Percentiles rank a stretch among this genome's conserved stretches.
phyloP scores from a whole-genome alignment of 1,284 basidiomycete genomes.

The Austroboletus rostrupii region DNA sequence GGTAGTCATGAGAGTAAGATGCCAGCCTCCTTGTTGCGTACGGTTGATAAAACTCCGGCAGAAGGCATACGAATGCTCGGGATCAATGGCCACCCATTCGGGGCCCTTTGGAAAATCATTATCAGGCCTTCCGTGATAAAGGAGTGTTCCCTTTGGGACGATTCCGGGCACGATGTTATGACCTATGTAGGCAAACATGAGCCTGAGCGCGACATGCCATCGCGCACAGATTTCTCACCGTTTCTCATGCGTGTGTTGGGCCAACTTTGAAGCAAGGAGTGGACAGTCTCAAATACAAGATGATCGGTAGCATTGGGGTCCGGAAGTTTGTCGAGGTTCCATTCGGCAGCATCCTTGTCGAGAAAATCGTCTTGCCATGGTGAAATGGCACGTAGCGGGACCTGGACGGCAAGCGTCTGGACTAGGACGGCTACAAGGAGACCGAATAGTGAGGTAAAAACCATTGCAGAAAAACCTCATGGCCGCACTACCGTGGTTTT shows the following conservation, averaged over 20 bases:
- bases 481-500: too few species aligned
- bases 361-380: neutral
- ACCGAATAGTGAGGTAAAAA: too few species aligned
- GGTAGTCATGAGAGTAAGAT: conserved; percentile 35
- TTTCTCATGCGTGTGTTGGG: too few species aligned
- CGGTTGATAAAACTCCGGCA: conserved; percentile 17
- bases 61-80: conserved; percentile 41
- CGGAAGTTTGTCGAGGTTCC: conserved; percentile 19
- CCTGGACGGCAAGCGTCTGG: too few species aligned
- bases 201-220: conserved; percentile 24
- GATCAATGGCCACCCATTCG: conserved; percentile 42
- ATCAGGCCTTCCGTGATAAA: conserved; percentile 37
- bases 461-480: too few species aligned
- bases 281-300: too few species aligned
- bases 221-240: too few species aligned
- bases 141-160: conserved; percentile 37
- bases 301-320: conserved; percentile 17
- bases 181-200: conserved; percentile 24
- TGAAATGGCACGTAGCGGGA: neutral
- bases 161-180: conserved; percentile 42
- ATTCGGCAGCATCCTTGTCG: too few species aligned
- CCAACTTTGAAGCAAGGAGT: too few species aligned
- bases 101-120: conserved; percentile 30
- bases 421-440: conserved; percentile 20
- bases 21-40: conserved; percentile 34